Percentiles rank a stretch among this genome's conserved stretches.
Conservation (phyloP, 768 basidiomycete species). For the Clathrus columnatus region DNA sequence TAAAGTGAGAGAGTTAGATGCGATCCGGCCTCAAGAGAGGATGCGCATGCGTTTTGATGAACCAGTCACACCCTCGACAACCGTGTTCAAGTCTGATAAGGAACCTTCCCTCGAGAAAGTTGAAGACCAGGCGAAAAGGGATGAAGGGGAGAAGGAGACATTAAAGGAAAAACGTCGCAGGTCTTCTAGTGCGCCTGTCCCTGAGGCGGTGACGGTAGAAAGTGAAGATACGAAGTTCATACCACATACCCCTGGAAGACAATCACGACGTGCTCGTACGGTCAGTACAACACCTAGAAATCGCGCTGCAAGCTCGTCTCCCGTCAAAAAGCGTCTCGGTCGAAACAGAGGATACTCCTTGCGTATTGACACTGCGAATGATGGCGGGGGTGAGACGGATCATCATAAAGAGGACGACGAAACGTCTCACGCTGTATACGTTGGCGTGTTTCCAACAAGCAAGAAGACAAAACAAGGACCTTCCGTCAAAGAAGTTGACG, state of each 20-base stretch:
- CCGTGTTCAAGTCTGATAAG: conserved; percentile 13
- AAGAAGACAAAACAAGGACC: neutral
- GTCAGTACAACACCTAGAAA: neutral
- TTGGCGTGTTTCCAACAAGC: neutral
- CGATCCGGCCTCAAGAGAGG: neutral
- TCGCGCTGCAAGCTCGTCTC: conserved; percentile 3
- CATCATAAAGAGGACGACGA: neutral
- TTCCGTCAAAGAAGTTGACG: neutral
- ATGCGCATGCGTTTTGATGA: conserved; percentile 3
- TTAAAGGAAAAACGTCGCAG: conserved; percentile 10
- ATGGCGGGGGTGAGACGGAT: neutral
- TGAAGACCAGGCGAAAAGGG: conserved; percentile 7
- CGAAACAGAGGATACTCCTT: neutral
- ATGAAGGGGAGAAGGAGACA: neutral
- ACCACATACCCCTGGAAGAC: neutral
- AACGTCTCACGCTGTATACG: neutral
- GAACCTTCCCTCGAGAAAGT: conserved; percentile 8
- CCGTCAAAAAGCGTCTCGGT: neutral
- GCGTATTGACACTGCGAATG: neutral
- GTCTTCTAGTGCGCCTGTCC: neutral
- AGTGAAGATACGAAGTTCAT: neutral
- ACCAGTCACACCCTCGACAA: neutral
- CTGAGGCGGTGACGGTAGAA: neutral
- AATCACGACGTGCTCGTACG: neutral
- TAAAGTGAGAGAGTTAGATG: conserved; percentile 57